phyloP scores from a whole-genome alignment of 805 yeast species.

The Lipomyces yamanashiensis region DNA sequence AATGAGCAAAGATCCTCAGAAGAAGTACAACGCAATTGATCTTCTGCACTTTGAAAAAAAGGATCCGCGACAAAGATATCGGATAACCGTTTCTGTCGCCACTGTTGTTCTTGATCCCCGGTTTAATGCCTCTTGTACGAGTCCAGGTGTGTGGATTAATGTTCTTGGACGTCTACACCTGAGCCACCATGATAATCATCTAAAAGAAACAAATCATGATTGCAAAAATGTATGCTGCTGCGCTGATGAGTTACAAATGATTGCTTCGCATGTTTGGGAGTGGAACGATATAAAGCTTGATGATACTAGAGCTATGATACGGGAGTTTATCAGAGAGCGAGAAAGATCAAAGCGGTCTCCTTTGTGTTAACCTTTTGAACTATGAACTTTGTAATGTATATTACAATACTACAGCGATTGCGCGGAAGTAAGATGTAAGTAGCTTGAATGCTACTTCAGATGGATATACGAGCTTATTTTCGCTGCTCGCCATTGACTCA shows the following conservation, averaged over 20 bases:
- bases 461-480: too few relatives aligned
- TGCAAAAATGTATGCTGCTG: background rate
- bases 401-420: too few relatives aligned
- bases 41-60: background rate
- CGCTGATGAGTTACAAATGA: slow-evolving; percentile 1
- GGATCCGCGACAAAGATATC: background rate
- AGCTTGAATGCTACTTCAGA: too few relatives aligned
- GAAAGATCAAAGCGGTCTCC: slow-evolving; percentile 4
- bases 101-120: slow-evolving; percentile 1
- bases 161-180: slow-evolving; percentile 17
- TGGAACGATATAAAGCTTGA: slow-evolving; percentile 11
- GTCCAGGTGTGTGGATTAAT: slow-evolving; percentile 20
- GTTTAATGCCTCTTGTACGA: slow-evolving; percentile 9
- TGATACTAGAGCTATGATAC: slow-evolving; percentile 2
- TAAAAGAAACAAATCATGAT: background rate
- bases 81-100: background rate
- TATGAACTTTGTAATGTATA: background rate
- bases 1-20: background rate
- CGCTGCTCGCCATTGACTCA: too few relatives aligned
- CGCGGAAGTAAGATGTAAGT: too few relatives aligned
- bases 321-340: slow-evolving; percentile 15
- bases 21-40: background rate
- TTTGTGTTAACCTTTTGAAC: background rate
- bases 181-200: background rate
- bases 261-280: slow-evolving; percentile 18